Conservation (phyloP, 331 rosid genomes). For the Telfairia occidentalis region DNA sequence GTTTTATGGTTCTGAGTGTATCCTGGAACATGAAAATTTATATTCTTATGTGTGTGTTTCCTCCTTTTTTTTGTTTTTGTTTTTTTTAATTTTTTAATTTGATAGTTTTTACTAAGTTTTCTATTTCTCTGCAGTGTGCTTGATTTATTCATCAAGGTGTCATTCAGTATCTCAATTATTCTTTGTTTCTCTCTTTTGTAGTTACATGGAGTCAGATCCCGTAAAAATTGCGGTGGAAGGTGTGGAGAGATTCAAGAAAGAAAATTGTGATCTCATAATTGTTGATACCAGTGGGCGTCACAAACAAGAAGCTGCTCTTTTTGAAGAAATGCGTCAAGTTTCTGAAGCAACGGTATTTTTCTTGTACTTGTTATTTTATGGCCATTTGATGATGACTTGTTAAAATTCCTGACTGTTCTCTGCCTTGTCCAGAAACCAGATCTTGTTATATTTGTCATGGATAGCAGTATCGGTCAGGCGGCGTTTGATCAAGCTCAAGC, state of each 20-base stretch:
- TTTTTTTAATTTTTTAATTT: neutral
- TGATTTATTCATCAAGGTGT: neutral
- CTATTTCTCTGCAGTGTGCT: neutral
- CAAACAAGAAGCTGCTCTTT: slow-evolving; percentile 82
- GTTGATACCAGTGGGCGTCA: slow-evolving; percentile 47
- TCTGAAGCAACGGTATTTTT: slow-evolving; percentile 75
- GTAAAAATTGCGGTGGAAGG: slow-evolving; percentile 67
- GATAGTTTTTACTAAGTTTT: neutral
- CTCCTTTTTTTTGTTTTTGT: neutral
- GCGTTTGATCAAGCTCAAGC: slow-evolving; percentile 86
- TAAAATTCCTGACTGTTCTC: slow-evolving; percentile 14
- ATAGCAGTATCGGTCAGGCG: slow-evolving; percentile 84
- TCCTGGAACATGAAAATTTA: neutral
- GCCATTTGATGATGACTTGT: neutral
- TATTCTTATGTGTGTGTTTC: neutral
- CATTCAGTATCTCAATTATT: slow-evolving; percentile 1
- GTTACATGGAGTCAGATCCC: slow-evolving; percentile 36
- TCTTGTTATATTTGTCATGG: slow-evolving; percentile 84
- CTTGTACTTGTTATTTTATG: neutral
- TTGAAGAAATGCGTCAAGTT: slow-evolving; percentile 95
- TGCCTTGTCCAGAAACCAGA: slow-evolving; percentile 59
- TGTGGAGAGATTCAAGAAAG: slow-evolving; percentile 77
- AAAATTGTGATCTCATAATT: slow-evolving; percentile 72
- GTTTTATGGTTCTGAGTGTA: neutral
- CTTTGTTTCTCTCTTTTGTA: slow-evolving; percentile 9